These are phyloP conservation scores for Cutaneotrichosporon spelunceum DNA, from an alignment of 1,284 basidiomycete species.

Conservation along the genomic window DNA sequence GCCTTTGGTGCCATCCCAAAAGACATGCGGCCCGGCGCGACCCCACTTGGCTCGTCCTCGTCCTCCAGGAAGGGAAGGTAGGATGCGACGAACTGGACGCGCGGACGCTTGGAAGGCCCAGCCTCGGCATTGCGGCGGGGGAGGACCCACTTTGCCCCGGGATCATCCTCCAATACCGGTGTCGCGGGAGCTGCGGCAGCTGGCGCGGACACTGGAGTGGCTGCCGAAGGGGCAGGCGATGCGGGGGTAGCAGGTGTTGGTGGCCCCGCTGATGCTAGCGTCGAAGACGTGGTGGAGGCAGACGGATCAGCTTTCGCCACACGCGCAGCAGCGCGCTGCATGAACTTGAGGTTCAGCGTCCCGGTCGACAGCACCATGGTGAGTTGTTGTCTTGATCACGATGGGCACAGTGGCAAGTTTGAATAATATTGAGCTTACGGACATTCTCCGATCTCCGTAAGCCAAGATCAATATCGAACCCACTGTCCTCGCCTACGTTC, in stretches of 20 bases:
- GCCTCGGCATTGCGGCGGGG: conserved; percentile 20
- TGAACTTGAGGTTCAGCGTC: conserved; percentile 50
- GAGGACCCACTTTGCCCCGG: conserved; percentile 31
- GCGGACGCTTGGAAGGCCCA: conserved; percentile 13
- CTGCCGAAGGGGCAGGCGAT: conserved; percentile 1
- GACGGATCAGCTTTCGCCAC: not conserved
- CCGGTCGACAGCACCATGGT: conserved; percentile 41
- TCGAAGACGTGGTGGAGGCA: not conserved
- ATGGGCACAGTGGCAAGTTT: not conserved
- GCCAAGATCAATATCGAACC: too few species aligned
- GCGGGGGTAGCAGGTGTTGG: conserved; percentile 9
- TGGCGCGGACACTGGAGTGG: conserved; percentile 12
- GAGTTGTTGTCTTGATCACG: not conserved
- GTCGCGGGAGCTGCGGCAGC: not conserved
- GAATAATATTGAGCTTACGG: conserved; percentile 12
- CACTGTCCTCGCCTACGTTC: not conserved
- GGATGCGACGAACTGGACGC: conserved; percentile 30
- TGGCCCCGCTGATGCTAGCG: conserved; percentile 1
- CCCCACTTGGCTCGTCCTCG: conserved; percentile 5
- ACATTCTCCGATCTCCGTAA: conserved; percentile 5
- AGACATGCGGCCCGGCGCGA: conserved; percentile 25
- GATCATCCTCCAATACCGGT: conserved; percentile 14
- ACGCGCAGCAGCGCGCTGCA: conserved; percentile 46
- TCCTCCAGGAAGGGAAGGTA: conserved; percentile 37
- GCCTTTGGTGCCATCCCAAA: conserved; percentile 27